Conservation (phyloP, 129 eudicot genomes). For the Logfia minima region DNA sequence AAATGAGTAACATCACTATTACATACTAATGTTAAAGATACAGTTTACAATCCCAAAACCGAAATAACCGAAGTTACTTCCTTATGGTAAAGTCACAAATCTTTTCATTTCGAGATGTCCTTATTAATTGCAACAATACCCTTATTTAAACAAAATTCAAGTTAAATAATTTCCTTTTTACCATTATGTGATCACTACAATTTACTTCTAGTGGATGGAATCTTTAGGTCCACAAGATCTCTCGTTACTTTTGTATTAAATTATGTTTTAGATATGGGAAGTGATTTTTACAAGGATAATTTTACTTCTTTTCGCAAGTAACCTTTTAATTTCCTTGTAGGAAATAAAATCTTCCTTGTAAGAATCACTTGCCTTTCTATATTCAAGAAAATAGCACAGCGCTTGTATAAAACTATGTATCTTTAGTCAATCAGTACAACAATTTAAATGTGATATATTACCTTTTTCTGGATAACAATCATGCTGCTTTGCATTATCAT, state of each 20-base stretch:
- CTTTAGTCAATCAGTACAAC: neutral
- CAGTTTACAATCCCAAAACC: slow-evolving; percentile 1
- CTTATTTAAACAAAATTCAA: neutral
- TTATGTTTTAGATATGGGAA: no score
- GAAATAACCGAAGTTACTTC: neutral
- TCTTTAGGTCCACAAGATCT: no score
- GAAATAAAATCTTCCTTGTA: no score
- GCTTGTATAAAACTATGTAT: neutral
- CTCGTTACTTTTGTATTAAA: neutral
- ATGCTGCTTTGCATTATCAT: slow-evolving; percentile 18
- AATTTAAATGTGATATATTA: slow-evolving; percentile 13
- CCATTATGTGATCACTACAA: neutral
- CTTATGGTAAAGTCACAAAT: neutral
- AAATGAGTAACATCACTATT: slow-evolving; percentile 6
- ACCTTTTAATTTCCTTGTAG: no score
- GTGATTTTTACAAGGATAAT: no score
- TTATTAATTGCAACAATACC: neutral
- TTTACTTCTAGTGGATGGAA: neutral
- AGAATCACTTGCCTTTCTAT: no score
- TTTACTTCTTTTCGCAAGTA: no score
- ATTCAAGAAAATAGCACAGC: no score
- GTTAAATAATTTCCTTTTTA: neutral
- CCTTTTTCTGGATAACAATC: slow-evolving; percentile 38
- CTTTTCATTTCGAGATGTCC: neutral
- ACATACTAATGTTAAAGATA: neutral